These are phyloP conservation scores for Lecanicillium sp. DNA, from an alignment of 2,329 filamentous ascomycete genomes.

Conservation along the genomic window DNA sequence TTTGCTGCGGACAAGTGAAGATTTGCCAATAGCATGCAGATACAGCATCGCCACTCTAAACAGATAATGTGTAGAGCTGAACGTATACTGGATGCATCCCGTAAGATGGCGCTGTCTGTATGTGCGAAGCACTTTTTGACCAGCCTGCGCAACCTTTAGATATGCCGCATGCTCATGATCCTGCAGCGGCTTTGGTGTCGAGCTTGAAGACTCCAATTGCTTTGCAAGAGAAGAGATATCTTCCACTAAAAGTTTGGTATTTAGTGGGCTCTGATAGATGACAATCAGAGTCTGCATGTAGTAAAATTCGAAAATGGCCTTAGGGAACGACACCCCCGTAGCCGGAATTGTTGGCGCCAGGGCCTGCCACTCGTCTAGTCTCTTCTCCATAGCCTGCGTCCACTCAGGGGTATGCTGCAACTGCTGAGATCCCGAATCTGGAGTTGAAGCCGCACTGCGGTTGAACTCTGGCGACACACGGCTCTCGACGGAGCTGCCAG, in stretches of 20 bases:
- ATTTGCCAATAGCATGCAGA: slow-evolving; percentile 96
- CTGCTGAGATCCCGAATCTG: slow-evolving; percentile 33
- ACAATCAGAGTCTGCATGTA: too few species aligned
- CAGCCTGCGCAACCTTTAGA: slow-evolving; percentile 88
- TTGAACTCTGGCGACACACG: too few species aligned
- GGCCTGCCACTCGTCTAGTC: too few species aligned
- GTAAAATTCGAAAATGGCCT: too few species aligned
- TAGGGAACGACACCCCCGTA: too few species aligned
- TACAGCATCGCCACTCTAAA: slow-evolving; percentile 98
- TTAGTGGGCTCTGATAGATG: too few species aligned
- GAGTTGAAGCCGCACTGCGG: too few species aligned
- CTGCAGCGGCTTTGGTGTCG: slow-evolving; percentile 55
- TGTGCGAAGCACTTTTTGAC: slow-evolving; percentile 82
- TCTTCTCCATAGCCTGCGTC: slow-evolving; percentile 22
- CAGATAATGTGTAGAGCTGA: slow-evolving; percentile 87
- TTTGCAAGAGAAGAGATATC: slow-evolving; percentile 62
- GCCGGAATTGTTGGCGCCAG: too few species aligned
- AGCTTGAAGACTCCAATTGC: slow-evolving; percentile 53
- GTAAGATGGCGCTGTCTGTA: slow-evolving; percentile 84
- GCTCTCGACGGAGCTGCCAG: slow-evolving; percentile 44
- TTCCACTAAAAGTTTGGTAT: slow-evolving; percentile 68
- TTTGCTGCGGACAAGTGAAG: slow-evolving; percentile 74
- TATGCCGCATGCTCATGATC: slow-evolving; percentile 89
- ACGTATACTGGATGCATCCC: slow-evolving; percentile 89
- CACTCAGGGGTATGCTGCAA: slow-evolving; percentile 63